These are phyloP conservation scores for Globisporangium okanoganense DNA, from an alignment of 352 stramenopile species.

Conservation along the genomic window DNA sequence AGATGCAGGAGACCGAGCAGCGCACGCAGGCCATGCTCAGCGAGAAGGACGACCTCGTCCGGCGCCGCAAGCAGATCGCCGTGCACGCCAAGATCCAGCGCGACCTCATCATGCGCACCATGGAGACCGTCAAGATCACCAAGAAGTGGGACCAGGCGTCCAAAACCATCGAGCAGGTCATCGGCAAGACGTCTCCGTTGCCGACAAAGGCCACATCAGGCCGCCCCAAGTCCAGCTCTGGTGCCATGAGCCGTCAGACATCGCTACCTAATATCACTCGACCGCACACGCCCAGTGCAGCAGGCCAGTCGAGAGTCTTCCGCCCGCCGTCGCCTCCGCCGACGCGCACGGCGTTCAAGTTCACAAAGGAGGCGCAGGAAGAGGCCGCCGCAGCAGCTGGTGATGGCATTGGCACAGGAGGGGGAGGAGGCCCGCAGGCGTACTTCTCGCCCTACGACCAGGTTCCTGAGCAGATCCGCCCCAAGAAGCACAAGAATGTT, in stretches of 20 bases:
- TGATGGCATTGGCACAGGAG: conserved; percentile 17
- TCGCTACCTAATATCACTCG: conserved; percentile 36
- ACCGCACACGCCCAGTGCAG: conserved; percentile 18
- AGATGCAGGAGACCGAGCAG: conserved; percentile 81
- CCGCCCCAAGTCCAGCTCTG: conserved; percentile 55
- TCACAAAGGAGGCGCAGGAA: conserved; percentile 59
- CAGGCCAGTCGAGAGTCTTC: conserved; percentile 43
- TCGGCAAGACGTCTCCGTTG: conserved; percentile 38
- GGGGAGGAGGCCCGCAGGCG: conserved; percentile 25
- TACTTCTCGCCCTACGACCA: conserved; percentile 76
- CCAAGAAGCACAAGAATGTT: conserved; percentile 44
- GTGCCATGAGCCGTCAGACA: conserved; percentile 32
- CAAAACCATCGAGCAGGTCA: conserved; percentile 75
- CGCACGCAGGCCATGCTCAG: conserved; percentile 77
- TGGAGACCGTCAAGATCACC: conserved; percentile 88
- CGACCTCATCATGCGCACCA: conserved; percentile 84
- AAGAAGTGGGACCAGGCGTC: conserved; percentile 82
- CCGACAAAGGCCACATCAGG: conserved; percentile 24
- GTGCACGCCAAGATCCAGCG: conserved; percentile 87
- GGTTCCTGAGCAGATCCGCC: conserved; percentile 34
- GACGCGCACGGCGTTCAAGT: conserved; percentile 69
- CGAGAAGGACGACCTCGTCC: conserved; percentile 78
- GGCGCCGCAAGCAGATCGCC: conserved; percentile 71
- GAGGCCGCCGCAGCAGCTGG: conserved; percentile 8
- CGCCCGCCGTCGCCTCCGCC: conserved; percentile 57